Percentiles rank a stretch among this genome's conserved stretches.
Conservation (phyloP, 208 protist genomes). For the Acanthamoeba royreba region DNA sequence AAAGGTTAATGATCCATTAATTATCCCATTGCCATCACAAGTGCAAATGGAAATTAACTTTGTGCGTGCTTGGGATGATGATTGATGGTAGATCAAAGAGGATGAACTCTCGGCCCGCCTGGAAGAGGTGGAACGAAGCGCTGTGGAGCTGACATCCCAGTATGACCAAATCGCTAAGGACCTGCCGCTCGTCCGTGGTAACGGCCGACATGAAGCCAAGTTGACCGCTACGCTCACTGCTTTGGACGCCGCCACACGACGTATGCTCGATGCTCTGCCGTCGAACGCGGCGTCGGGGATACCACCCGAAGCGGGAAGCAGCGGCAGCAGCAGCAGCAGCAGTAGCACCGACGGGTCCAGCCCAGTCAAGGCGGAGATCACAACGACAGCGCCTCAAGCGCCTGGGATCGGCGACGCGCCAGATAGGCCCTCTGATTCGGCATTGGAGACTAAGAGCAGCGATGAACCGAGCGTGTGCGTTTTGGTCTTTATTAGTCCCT, state of each 20-base stretch:
- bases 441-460: no score
- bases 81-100: neutral
- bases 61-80: neutral
- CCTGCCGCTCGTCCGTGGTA: neutral
- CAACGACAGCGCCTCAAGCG: no score
- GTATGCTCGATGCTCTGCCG: neutral
- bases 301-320: neutral
- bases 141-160: neutral
- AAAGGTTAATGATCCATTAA: neutral
- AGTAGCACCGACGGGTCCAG: neutral
- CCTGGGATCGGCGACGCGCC: no score
- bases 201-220: neutral
- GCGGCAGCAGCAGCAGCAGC: neutral
- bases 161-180: neutral
- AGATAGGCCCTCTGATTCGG: no score
- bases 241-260: neutral
- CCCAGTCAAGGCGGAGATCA: no score
- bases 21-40: neutral
- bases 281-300: neutral
- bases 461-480: no score
- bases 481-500: no score
- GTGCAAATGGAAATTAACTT: neutral
- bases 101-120: neutral
- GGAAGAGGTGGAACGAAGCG: neutral
- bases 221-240: neutral